Base-by-base conservation (phyloP, 2,329 filamentous ascomycete species). In the Aureobasidium subglaciale region DNA sequence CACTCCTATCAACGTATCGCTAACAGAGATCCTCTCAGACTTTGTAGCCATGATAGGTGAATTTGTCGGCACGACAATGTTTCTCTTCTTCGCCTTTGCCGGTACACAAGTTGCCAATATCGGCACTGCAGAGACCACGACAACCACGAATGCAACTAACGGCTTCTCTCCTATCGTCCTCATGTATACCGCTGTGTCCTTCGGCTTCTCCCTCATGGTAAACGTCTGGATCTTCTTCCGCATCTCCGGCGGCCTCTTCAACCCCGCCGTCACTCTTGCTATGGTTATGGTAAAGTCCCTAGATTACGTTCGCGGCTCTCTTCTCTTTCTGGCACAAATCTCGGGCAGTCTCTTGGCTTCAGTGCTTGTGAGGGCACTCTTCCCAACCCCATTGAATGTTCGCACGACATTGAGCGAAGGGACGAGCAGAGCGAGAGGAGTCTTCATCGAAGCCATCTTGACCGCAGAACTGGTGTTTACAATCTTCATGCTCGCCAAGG, bases 401-500 rank as follows among this genome's bases (percentile, higher is more conserved):
- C 71, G 71, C 46, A 86, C 83, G n/a, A 71, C 72, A 4, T 74
- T 87, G 2, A 74, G 74, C 1, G 71, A 73, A 10, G 77, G 76
- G 11, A 73, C 78, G 4, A 79, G 71, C 57, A 71, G 76, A 9
- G 73, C 73, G 0, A 82, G 82, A 58, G 84, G 84, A 6, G 71
- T 87, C 37, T 85, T 87, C 64, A 78, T 87, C 45, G 84, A 87
- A 67, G 78, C 84, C 71, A 83, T 86, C 62, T 73, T 86, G 34
- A 87, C 84, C 0, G 73, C 81, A 0, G 76, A 85, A 64, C 73
- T 87, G 9, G 78, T 86, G 7, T 73, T 87, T 53, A 79, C 83
- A 2, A 80, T 87, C 27, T 80, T 84, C 67, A 85, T 88, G 79
- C 75, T 88, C 41, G 85, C 85, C 0, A 81, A 82, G 4, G 85